phyloP scores from a whole-genome alignment of 2,329 filamentous ascomycete genomes.

The Biscogniauxia marginata region DNA sequence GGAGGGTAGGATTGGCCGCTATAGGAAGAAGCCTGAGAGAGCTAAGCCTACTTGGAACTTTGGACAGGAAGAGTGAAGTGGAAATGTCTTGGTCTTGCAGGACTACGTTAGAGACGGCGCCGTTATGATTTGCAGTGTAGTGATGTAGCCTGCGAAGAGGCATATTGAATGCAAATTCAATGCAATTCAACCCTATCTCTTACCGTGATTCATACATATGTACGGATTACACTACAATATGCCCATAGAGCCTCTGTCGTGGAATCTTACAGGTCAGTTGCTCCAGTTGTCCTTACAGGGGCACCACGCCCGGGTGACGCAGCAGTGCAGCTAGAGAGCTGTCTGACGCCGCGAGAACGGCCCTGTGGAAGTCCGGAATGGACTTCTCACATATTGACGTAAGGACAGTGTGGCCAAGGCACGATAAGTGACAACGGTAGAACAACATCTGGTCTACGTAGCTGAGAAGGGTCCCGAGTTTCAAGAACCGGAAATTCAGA shows the following conservation, averaged over 20 bases:
- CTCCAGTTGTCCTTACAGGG: conserved; percentile 15
- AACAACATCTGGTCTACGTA: background rate
- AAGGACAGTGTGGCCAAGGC: background rate
- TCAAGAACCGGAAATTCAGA: too few relatives aligned
- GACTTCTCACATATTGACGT: background rate
- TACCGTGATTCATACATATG: background rate
- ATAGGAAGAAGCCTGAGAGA: background rate
- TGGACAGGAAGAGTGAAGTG: background rate
- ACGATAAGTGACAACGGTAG: background rate
- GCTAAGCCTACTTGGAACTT: background rate
- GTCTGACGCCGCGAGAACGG: background rate
- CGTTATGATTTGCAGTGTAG: background rate
- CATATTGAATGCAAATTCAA: conserved; percentile 9
- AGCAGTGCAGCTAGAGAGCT: conserved; percentile 13
- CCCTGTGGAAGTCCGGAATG: background rate
- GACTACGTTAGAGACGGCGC: background rate
- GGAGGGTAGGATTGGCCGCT: background rate
- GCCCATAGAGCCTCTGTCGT: conserved; percentile 12
- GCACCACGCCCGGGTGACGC: conserved; percentile 25
- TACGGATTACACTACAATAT: too few relatives aligned
- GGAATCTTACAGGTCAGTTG: conserved; percentile 26
- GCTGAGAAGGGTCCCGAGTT: too few relatives aligned
- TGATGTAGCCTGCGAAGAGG: conserved; percentile 3
- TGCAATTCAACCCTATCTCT: conserved; percentile 12
- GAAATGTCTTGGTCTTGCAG: background rate